Evolutionary conservation across 805 yeast species (phyloP), one percentile per base, ranked within the genome.

Genomic region (Suhomyces sp.): DNA sequence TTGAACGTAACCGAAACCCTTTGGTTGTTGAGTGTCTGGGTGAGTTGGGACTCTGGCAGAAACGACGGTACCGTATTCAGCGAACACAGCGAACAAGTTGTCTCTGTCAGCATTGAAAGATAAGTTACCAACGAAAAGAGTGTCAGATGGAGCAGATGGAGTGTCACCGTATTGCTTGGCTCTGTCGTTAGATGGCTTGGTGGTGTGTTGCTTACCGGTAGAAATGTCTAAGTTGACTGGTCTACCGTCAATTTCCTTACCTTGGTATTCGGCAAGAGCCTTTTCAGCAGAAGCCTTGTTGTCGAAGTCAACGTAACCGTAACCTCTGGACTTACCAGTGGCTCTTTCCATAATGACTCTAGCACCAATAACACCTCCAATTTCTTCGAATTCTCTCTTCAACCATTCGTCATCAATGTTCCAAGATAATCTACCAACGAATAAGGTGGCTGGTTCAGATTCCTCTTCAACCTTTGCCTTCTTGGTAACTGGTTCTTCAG

Each of bases 1-100:
- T 72, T 93, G 98, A 39, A 91, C 96, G 68, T 93, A 93, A 50
- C 98, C 98, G 71, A 93, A 93, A 51, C 98, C 98, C 79, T 93
- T 93, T 66, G 95, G 95, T 72, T 91, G 96, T 65, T 88, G 95
- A 48, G 98, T 90, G 66, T 91, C 98, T 58, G 96, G 97, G 72
- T 93, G 95, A 28, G 98, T 91, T 65, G 98, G 98, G 50, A 93
- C 73, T 74, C 98, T 83, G 52, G 88, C 90, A 44, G 95, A 86
- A 37, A 88, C 68, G 43, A 93, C 87, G 44, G 76, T 74, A 61
- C 96, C 98, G 64, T 76, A 75, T 57, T 76, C 77, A 50, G 83
- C 79, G 57, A 93, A 93, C 26, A 79, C 62, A 51, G 76, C 79
- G 63, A 73, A 82, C 50, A 93, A 72, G 43, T 68, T 68, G 63